Base-by-base conservation (phyloP, 2,329 filamentous ascomycete species). In the Cladosporium colombiae region DNA sequence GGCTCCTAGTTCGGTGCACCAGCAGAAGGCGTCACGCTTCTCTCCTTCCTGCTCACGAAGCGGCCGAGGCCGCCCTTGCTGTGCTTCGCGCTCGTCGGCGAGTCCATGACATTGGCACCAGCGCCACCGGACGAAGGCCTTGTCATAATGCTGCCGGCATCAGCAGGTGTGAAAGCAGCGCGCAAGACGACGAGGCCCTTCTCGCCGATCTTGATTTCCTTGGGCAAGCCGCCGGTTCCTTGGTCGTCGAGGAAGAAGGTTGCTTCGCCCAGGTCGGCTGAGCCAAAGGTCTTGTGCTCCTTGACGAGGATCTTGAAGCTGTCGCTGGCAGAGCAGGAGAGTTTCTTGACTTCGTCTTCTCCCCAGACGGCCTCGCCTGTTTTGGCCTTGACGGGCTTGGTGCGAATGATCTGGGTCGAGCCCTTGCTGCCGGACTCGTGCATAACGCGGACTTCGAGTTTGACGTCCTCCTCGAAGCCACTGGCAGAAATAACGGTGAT, bases 221-320 rank as follows among this genome's bases (percentile, higher is more conserved):
- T 95, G 71, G 94, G 89, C 13, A 86, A 86, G 1, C 83, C 81
- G 2, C 87, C 86, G 1, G 84, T 86, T 10, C 85, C 83, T 69
- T 87, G 85, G 75, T 99, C 94, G 69, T 94, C 92, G n/a, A 99
- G 87, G 75, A 96, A 93, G 80, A 97, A 96, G n/a, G 90, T 77
- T 5, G 87, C 87, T 74, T 98, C 93, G 62, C 95, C 95, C 0
- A 99, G 84, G 65, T 93, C 89, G 75, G 96, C 92, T 66, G 88
- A 90, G 61, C 91, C 90, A 74, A 98, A 94, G 0, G 89, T 91
- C 73, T 91, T 87, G 74, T 97, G 92, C 72, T 93, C 90, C 76
- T 93, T 93, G 68, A 93, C 93, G 69, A 91, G 86, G 68, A 99
- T 76, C 76, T 92, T 91, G 85, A 97, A 98, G 74, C 91, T 89